Base-by-base conservation (phyloP, 495 filamentous ascomycete species). In the Jackrogersella minutella region DNA sequence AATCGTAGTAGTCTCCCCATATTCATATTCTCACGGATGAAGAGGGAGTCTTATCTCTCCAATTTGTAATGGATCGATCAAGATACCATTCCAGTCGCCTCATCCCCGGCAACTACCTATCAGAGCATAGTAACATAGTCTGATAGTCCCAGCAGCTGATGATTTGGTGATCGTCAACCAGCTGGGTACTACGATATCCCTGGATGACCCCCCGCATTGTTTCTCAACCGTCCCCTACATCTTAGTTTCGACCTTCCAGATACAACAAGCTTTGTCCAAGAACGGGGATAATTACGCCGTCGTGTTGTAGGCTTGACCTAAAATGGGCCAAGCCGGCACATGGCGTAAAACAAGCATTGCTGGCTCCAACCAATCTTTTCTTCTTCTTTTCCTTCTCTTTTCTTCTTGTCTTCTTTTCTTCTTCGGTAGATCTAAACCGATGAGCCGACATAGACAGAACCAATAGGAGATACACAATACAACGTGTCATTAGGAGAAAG, bases 171-270 rank as follows among this genome's bases (percentile, higher is more conserved):
- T 55, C 33, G 51, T 39, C 33, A 64, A 7, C 37, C 34, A 14
- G 43, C 41, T n/a, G 60, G n/a, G 61, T 60, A 69, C 26, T 11
- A 37, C 41, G 30, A 30, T 30, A 30, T 8, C 31, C 64, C 37
- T 37, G 22, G 36, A 56, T 11, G 5, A 11, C 58, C 19, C 61
- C 61, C 31, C 55, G 55, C 56, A 51, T 57, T 28, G 14, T 34
- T 43, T 37, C 13, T 17, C 21, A 41, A 16, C 26, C 34, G 19
- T 39, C 54, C 22, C 9, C 30, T 37, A n/a, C 26, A 33, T 44
- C 19, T 24, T 50, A 43, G 22, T 64, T 58, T 57, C 36, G 66
- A 69, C 66, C 66, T 69, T 69, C 66, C 66, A 3, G 43, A 68
- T 53, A 33, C 53, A 58, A 37, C 39, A 54, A 60, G 55, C 34